Percentiles rank a stretch among this genome's conserved stretches.
These are phyloP conservation scores for Coemansia sp. DNA, from an alignment of 192 early-diverging fungal species.

Conservation along the genomic window DNA sequence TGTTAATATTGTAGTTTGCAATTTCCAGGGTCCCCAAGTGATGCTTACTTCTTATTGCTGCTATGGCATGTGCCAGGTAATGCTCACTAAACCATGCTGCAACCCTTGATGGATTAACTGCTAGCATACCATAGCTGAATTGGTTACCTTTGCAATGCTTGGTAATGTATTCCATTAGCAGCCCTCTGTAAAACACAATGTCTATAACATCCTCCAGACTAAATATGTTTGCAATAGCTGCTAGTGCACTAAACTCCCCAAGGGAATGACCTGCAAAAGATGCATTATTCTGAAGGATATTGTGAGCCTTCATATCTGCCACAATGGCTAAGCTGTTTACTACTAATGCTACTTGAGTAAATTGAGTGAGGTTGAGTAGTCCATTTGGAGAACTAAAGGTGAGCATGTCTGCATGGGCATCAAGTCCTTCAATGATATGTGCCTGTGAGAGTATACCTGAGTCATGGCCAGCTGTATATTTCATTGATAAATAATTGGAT, in stretches of 20 bases:
- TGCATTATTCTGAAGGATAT: slow-evolving; percentile 71
- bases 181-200: slow-evolving; percentile 90
- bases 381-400: slow-evolving; percentile 82
- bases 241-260: slow-evolving; percentile 86
- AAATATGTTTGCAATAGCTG: slow-evolving; percentile 75
- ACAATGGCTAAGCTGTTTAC: slow-evolving; percentile 85
- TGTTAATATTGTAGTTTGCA: slow-evolving; percentile 95
- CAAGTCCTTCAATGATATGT: slow-evolving; percentile 83
- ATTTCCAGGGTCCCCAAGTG: slow-evolving; percentile 76
- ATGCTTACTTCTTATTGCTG: slow-evolving; percentile 69
- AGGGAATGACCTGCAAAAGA: slow-evolving; percentile 92
- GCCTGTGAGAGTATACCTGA: slow-evolving; percentile 61
- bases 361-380: slow-evolving; percentile 88
- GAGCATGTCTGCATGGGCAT: slow-evolving; percentile 65
- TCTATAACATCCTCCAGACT: slow-evolving; percentile 78
- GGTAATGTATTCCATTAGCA: slow-evolving; percentile 95
- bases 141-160: slow-evolving; percentile 70
- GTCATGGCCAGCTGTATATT: slow-evolving; percentile 33
- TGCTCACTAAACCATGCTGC: slow-evolving; percentile 66
- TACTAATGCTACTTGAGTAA: slow-evolving; percentile 87
- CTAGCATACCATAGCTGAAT: slow-evolving; percentile 92
- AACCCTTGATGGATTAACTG: slow-evolving; percentile 87
- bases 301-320: slow-evolving; percentile 81
- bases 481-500: slow-evolving; percentile 74
- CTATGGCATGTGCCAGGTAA: slow-evolving; percentile 61